Evolutionary conservation across 2,329 filamentous ascomycete genomes (phyloP).

Genomic region (Coniosporium tulheliwenetii): DNA sequence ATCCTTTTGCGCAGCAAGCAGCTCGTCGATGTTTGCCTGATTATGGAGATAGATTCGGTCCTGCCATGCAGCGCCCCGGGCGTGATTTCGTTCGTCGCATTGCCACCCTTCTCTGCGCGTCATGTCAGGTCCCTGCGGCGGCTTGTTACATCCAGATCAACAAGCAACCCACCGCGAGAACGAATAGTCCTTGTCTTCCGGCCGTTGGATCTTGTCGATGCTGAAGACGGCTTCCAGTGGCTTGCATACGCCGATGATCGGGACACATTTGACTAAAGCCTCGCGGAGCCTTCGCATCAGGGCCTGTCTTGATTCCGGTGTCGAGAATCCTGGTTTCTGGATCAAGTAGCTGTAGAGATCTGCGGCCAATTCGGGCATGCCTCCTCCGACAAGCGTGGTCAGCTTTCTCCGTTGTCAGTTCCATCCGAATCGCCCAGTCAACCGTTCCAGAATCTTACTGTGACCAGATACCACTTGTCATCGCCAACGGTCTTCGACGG

Average conservation of each 20-base stretch:
- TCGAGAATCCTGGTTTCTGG: constrained; percentile 28
- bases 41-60: constrained; percentile 40
- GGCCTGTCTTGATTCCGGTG: constrained; percentile 26
- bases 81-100: constrained; percentile 37
- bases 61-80: constrained; percentile 40
- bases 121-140: neutral
- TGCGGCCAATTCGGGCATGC: constrained; percentile 34
- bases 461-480: constrained; percentile 31
- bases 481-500: constrained; percentile 23
- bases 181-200: constrained; percentile 42
- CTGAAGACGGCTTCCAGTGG: constrained; percentile 43
- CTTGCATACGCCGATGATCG: constrained; percentile 45
- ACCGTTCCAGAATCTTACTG: constrained; percentile 12
- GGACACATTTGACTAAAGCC: constrained; percentile 40
- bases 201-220: constrained; percentile 35
- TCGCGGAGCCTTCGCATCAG: constrained; percentile 40
- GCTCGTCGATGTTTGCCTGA: constrained; percentile 19
- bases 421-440: neutral
- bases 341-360: constrained; percentile 42
- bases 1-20: constrained; percentile 28
- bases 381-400: constrained; percentile 32
- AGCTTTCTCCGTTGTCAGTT: constrained; percentile 11
- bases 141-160: neutral
- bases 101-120: constrained; percentile 35
- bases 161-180: constrained; percentile 24